Evolutionary conservation across 2,329 filamentous ascomycete species (phyloP), one percentile per base, ranked within the genome.

Genomic region (Claviceps sp.): DNA sequence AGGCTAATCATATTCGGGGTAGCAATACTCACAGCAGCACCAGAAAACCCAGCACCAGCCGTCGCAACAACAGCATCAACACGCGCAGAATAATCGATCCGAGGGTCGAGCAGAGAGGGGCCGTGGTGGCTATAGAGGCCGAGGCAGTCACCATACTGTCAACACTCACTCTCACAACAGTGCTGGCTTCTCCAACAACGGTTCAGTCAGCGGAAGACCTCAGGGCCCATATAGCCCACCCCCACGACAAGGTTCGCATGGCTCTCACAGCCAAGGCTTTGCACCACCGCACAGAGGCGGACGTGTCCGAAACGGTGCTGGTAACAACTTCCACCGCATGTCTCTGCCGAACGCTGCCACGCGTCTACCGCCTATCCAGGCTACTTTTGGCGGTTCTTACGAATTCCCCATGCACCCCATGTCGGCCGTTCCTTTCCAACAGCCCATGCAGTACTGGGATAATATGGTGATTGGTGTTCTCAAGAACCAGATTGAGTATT

Each of bases 401-500:
- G 71, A 74, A 34, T 75, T 69, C 54, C 55, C 65, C 4, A 64
- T 71, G 55, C 61, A 65, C 11, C 63, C 78, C 20, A 63, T 71
- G 61, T 59, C 63, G 24, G 63, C 63, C 37, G 58, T 68, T 50
- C 59, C 65, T 18, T 66, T 62, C 55, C 64, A 65, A 47, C 65
- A 65, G 47, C 62, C 61, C 47, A 60, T 61, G 44, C 78, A 62
- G 5, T 77, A 78, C 80, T 62, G 76, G 72, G 56, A 77, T 60
- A 82, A 84, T 62, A 58, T 67, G 56, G 49, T 66, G 16, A 47
- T 74, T 40, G 59, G 67, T 3, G 64, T 73, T 47, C 64, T 80
- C 48, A 73, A 69, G 51, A 65, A 64, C 57, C 72, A 77, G 63
- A 78, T 89, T 40, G 89, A 95, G 62, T 98, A 96, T 72, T 98